Base-by-base conservation (phyloP, 108 stramenopile genomes). In the Cyclotella distinguenda region DNA sequence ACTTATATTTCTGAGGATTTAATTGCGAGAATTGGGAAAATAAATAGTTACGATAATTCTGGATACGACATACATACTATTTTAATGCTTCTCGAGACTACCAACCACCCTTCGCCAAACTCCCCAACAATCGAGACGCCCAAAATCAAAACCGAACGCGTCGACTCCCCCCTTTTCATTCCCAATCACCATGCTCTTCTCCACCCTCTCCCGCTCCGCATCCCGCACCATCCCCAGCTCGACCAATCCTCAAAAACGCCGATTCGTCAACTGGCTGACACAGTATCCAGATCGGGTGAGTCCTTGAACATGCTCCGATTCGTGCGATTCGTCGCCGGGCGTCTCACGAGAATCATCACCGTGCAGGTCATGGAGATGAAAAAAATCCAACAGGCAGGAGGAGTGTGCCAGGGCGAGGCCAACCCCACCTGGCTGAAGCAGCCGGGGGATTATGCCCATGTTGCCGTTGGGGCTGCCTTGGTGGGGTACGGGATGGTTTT, bases 361-460 rank as follows among this genome's bases (percentile, higher is more conserved):
- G 42, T 13, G 10, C 38, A 90, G 89, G 85, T 90, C 39, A 81
- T 81, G 64, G 86, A 90, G 64, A 87, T 70, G 30, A 87, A 86
- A 66, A 87, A 84, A 60, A 72, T 90, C 51, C 89, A 90, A 72
- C 66, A 49, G 27, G 68, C 53, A 18, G 89, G 89, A 49, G 89
- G 89, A 56, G 85, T 84, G n/a, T 71, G 72, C 55, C 86, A 64
- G 9, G 89, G 89, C 62, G 89, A 87, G 47, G 57, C 56, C 38
- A 86, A 86, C 52, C 89, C 89, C 53, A 90, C 86, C 44, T 90
- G 89, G 89, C 68, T 87, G 70, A 90, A 90, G 59, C 89, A 90
- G 49, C 78, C 81, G 0, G 72, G 74, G 40, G 89, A 90, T 68
- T 60, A 40, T 19, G 28, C 60, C 19, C 66, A 73, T 4, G 45